These are phyloP conservation scores for Entrophospora sp. DNA, from an alignment of 192 early-diverging fungal genomes.

Conservation along the genomic window DNA sequence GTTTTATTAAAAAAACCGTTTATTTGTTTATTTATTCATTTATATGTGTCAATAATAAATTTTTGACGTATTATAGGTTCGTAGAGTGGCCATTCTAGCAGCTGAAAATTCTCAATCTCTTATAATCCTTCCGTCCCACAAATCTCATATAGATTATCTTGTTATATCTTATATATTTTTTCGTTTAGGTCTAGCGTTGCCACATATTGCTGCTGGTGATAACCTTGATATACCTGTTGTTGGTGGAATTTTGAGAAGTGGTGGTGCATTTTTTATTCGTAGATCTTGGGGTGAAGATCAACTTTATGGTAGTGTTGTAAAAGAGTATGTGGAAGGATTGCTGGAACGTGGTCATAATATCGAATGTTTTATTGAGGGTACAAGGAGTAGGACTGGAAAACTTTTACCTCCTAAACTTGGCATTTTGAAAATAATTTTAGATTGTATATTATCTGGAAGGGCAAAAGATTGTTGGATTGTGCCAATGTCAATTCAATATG, in stretches of 20 bases:
- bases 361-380: slow-evolving; percentile 80
- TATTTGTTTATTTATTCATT: not conserved
- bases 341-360: slow-evolving; percentile 68
- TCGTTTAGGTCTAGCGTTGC: slow-evolving; percentile 65
- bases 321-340: slow-evolving; percentile 66
- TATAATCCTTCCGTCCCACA: slow-evolving; percentile 74
- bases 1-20: not conserved
- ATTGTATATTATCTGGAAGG: slow-evolving; percentile 52
- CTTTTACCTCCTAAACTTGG: slow-evolving; percentile 73
- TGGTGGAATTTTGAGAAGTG: slow-evolving; percentile 51
- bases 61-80: slow-evolving; percentile 29
- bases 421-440: slow-evolving; percentile 72
- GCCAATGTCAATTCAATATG: slow-evolving; percentile 77
- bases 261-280: slow-evolving; percentile 75
- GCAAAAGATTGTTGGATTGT: slow-evolving; percentile 65
- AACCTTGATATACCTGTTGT: slow-evolving; percentile 75
- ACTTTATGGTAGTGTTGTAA: slow-evolving; percentile 62
- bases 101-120: slow-evolving; percentile 61
- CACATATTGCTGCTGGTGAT: slow-evolving; percentile 79
- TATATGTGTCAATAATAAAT: too few species aligned
- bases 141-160: slow-evolving; percentile 81
- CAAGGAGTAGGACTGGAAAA: slow-evolving; percentile 72
- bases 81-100: slow-evolving; percentile 44
- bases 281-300: slow-evolving; percentile 69
- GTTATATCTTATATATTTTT: slow-evolving; percentile 75